These are phyloP conservation scores for Backusella liffmaniae DNA, from an alignment of 192 early-diverging fungal genomes.

Conservation along the genomic window DNA sequence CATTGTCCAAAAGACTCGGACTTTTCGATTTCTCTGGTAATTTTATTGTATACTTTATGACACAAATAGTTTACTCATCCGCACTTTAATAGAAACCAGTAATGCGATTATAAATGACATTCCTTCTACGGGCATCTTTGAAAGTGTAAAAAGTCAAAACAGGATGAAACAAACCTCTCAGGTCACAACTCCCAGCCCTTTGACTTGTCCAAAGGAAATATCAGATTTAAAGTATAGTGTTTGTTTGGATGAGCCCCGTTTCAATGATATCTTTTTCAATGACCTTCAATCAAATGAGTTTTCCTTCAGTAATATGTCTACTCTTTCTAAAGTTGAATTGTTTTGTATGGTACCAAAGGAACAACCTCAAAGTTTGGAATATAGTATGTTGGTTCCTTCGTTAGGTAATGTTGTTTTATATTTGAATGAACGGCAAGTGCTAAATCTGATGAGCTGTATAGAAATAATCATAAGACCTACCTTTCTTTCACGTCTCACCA, in stretches of 20 bases:
- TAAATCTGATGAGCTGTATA: too few species aligned
- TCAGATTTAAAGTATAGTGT: background rate
- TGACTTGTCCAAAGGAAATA: background rate
- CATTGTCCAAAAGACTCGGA: too few species aligned
- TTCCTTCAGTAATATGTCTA: too few species aligned
- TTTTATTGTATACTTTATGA: too few species aligned
- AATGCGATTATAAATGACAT: background rate
- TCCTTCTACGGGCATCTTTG: background rate
- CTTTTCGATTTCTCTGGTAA: too few species aligned
- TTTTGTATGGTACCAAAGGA: background rate
- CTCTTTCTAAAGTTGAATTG: background rate
- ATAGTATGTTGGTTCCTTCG: too few species aligned
- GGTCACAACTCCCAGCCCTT: background rate
- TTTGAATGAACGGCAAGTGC: too few species aligned
- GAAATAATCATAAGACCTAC: too few species aligned
- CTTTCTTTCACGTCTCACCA: background rate
- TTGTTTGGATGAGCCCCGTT: background rate
- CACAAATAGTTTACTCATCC: background rate
- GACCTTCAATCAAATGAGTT: too few species aligned
- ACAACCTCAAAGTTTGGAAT: too few species aligned
- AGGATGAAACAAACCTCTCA: background rate
- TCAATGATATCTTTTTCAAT: background rate
- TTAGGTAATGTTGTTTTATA: too few species aligned
- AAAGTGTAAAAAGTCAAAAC: background rate
- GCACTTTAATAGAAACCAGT: background rate